Base-by-base conservation (phyloP, 371 early-diverging fungal genomes). In the Apophysomyces elegans region DNA sequence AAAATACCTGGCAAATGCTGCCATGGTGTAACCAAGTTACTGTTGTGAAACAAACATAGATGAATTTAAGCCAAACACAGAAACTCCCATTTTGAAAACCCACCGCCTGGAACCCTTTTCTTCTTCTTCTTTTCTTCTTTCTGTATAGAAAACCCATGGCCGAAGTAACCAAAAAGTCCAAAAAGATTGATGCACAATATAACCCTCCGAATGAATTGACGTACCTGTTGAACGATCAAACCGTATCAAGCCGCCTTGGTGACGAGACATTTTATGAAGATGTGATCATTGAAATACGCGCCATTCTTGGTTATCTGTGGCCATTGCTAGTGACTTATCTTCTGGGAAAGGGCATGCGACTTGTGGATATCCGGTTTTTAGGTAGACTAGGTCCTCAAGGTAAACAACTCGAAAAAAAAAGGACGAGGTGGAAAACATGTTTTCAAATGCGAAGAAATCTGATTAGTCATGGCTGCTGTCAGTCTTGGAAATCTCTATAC, bases 301-400 rank as follows among this genome's bases (percentile, higher is more conserved):
- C 60, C 1, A 44, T 73, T n/a, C 5, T 67, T 11, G 39, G 44
- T 13, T 68, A 61, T 63, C 37, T 67, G 4, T 70, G 74, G 60
- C 78, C 78, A n/a, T 54, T 80, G 0, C 26, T 78, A 8, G 41
- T 73, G 12, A 73, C 77, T 2, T 78, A 70, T 56, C 35, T 81
- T 9, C 38, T 77, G 6, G 76, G 74, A 1, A 36, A 69, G 9
- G 72, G 77, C 8, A 75, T 68, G 57, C 43, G 63, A 11, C 65
- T 77, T 0, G 63, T 74, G 0, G 79, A 81, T 69, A 69, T 77
- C 8, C 74, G 77, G 76, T 81, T 81, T 59, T 37, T 81, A 0
- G 78, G 78, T 2, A 58, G 64, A 44, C 44, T 69, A n/a, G 71
- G 66, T 16, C 37, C 78, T 18, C 65, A 73, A 71, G 69, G 76